phyloP scores from a whole-genome alignment of 352 stramenopile genomes.

The Phytophthora vignae region DNA sequence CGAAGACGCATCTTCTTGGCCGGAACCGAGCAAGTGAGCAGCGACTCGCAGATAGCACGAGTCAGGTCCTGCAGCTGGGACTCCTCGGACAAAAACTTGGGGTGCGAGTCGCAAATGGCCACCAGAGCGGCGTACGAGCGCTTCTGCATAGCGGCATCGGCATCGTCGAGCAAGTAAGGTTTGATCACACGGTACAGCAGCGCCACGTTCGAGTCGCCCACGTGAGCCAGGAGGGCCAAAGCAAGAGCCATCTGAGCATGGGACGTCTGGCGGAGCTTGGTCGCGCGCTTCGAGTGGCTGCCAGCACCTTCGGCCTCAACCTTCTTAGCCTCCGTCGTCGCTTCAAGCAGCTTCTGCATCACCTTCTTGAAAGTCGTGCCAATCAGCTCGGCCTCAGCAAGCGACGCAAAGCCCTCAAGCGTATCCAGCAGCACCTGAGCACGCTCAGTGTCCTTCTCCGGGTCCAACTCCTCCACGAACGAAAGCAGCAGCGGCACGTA shows the following conservation, averaged over 20 bases:
- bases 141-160: conserved; percentile 90
- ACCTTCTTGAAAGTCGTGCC: conserved; percentile 86
- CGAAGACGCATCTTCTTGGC: conserved; percentile 96
- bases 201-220: conserved; percentile 78
- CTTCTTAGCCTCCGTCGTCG: conserved; percentile 81
- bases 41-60: conserved; percentile 93
- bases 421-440: conserved; percentile 81
- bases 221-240: conserved; percentile 78
- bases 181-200: conserved; percentile 91
- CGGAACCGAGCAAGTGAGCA: conserved; percentile 95
- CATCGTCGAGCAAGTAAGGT: conserved; percentile 88
- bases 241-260: conserved; percentile 85
- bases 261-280: conserved; percentile 66
- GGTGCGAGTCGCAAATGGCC: conserved; percentile 87
- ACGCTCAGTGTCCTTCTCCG: conserved; percentile 79
- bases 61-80: conserved; percentile 93
- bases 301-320: conserved; percentile 52
- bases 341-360: conserved; percentile 90
- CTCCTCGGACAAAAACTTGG: conserved; percentile 77
- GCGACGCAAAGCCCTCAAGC: conserved; percentile 81
- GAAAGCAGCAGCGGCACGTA: conserved; percentile 88
- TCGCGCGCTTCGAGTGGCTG: conserved; percentile 50
- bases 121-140: conserved; percentile 88
- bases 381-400: conserved; percentile 74
- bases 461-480: conserved; percentile 84